Base-by-base conservation (phyloP, 805 yeast genomes). In the Teunomyces pallodes region DNA sequence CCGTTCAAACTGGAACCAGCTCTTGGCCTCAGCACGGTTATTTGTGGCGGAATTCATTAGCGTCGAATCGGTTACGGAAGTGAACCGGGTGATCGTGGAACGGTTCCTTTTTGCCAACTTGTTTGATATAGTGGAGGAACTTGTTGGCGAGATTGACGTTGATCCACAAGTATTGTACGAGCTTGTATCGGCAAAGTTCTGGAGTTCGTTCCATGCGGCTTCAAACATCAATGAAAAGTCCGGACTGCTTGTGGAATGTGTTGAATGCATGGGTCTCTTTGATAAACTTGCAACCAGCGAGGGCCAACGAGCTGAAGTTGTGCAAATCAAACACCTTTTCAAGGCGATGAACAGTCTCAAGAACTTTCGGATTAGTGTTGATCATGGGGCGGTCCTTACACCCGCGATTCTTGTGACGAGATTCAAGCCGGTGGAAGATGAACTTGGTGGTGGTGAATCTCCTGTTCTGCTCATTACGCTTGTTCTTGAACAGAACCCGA, bases 401-500 rank as follows among this genome's bases (percentile, higher is more conserved):
- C 57, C 57, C 9, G 28, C 16, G 5, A 38, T 39, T 9, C 36
- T 54, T 7, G 45, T 48, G 3, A 41, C 36, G 16, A 39, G 42
- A 24, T 43, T 43, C 27, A 16, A 31, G 16, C 43, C 51, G 1
- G 28, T 12, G 27, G 43, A 45, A 10, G 36, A 38, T 1, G 36
- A 38, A 8, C n/a, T 7, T 6, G 29, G 33, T 2, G 29, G 33
- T n/a, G 27, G n/a, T 5, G n/a, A 45, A 20, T 12, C 72, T 12
- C 70, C 76, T 1, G 52, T 69, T 27, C 63, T 60, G 1, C 51
- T 81, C 28, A 64, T 79, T 0, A 65, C 75, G 7, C 58, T 66
- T 17, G 62, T 81, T 2, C 59, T 85, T 12, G 87, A 83, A 52
- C 67, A 80, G 36, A 84, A 85, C 57, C 72, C 76, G 0, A 64